Base-by-base conservation (phyloP, 306 rosid species). In the Trifolium fragiferum region DNA sequence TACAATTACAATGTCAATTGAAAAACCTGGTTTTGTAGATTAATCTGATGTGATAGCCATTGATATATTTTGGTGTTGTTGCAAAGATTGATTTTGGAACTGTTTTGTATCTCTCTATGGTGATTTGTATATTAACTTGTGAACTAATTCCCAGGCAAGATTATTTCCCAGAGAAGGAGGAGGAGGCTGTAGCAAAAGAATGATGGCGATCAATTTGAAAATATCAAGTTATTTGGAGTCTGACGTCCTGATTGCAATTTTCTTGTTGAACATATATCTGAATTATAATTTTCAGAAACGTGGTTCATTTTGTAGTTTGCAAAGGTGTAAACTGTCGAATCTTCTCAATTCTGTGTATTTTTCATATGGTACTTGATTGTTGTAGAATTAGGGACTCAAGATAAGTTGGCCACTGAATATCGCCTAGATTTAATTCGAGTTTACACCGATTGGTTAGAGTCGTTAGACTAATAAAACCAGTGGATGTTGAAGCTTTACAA, bases 141-240 rank as follows among this genome's bases (percentile, higher is more conserved):
- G 63, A 18, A 57, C 60, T 68, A 62, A 54, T 79, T 82, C 43
- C 19, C 90, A 92, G 99, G 90, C 89, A 94, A 4, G 97, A 94
- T 74, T 92, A 88, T 82, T 87, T 77, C 76, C 72, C 93, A 0
- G 86, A 90, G 33, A 30, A 30, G 10, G 40, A 37, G 10, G 40
- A 37, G 73, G 79, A 76, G 2, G 84, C 80, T 58, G 85, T 68
- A 10, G 83, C 86, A 7, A 77, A 92, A 79, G 95, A 90, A 90
- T 90, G 95, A 94, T 72, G 93, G 63, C 59, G 86, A 88, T 82
- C 78, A 23, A 50, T 77, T 53, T 68, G 27, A 57, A 59, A 74
- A 60, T 51, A 19, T 53, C 6, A 33, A 44, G 66, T 65, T 71
- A 40, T 61, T 50, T 67, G 59, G 59, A 68, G 60, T 30, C 54